These are phyloP conservation scores for Pseudopithomyces maydicus DNA, from an alignment of 2,329 filamentous ascomycete genomes.

Conservation along the genomic window DNA sequence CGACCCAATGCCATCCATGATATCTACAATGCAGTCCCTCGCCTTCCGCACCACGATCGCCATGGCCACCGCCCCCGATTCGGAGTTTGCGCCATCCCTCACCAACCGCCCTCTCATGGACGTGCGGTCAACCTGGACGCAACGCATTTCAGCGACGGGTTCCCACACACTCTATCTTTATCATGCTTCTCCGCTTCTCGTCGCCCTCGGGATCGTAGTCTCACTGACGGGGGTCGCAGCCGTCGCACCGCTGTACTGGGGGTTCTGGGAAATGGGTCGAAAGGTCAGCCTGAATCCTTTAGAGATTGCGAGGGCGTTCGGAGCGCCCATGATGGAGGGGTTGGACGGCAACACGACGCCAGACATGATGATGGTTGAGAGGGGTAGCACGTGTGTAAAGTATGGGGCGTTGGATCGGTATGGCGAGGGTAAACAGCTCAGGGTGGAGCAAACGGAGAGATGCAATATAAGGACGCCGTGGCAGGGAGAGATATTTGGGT, in stretches of 20 bases:
- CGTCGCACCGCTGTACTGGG: slow-evolving; percentile 26
- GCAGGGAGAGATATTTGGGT: slow-evolving; percentile 29
- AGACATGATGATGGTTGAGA: slow-evolving; percentile 21
- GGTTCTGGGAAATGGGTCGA: slow-evolving; percentile 38
- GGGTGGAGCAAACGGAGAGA: slow-evolving; percentile 22
- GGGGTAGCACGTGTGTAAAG: slow-evolving; percentile 22
- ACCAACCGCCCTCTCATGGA: slow-evolving; percentile 1
- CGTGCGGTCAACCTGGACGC: slow-evolving; percentile 13
- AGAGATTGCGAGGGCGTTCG: slow-evolving; percentile 39
- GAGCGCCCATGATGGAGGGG: slow-evolving; percentile 32
- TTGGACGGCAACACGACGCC: slow-evolving; percentile 30
- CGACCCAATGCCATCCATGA: slow-evolving; percentile 20
- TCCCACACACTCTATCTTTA: slow-evolving; percentile 8
- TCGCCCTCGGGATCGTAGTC: slow-evolving; percentile 19
- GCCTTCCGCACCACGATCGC: slow-evolving; percentile 21
- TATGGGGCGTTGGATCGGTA: slow-evolving; percentile 29
- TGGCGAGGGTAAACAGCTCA: slow-evolving; percentile 26
- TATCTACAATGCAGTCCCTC: slow-evolving; percentile 20
- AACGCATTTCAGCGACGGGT: slow-evolving; percentile 5
- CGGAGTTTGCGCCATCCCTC: slow-evolving; percentile 12
- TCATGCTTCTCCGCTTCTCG: background rate
- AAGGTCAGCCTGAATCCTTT: slow-evolving; percentile 35
- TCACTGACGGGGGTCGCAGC: slow-evolving; percentile 20
- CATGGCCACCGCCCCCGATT: slow-evolving; percentile 13
- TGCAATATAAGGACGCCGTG: slow-evolving; percentile 24